Percentiles rank a stretch among this genome's conserved stretches.
phyloP scores from a whole-genome alignment of 2,329 filamentous ascomycete genomes.

The Aureobasidium melanogenum region DNA sequence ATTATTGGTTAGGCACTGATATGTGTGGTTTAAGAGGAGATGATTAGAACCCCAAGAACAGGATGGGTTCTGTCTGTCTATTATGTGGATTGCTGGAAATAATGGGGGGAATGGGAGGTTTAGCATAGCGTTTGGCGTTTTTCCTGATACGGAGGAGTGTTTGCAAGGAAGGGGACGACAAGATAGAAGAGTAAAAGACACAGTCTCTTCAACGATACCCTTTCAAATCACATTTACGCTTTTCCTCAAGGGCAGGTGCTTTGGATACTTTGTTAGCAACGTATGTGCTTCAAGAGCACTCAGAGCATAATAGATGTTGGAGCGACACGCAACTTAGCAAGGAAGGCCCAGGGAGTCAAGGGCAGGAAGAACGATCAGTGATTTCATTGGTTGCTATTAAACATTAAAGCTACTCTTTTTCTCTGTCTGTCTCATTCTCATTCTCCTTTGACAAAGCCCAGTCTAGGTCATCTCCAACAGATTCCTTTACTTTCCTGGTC shows the following conservation, averaged over 20 bases:
- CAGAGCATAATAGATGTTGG: too few relatives aligned
- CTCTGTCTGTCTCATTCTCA: not conserved
- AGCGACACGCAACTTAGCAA: too few relatives aligned
- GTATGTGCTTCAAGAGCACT: too few relatives aligned
- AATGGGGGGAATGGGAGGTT: not conserved
- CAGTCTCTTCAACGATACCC: too few relatives aligned
- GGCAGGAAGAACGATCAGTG: not conserved
- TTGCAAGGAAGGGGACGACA: not conserved
- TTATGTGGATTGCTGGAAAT: not conserved
- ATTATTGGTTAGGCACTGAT: conserved; percentile 49
- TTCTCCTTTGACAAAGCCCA: not conserved
- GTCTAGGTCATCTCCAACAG: too few relatives aligned
- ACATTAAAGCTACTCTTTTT: not conserved
- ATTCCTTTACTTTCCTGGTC: too few relatives aligned
- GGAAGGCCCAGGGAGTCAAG: too few relatives aligned
- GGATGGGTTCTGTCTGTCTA: not conserved
- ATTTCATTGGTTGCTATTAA: not conserved
- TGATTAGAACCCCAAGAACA: conserved; percentile 20
- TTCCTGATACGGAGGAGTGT: not conserved
- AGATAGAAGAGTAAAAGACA: not conserved
- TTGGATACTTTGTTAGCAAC: too few relatives aligned
- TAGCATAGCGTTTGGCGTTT: not conserved
- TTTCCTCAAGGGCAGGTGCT: too few relatives aligned
- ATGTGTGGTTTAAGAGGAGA: conserved; percentile 51
- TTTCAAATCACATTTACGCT: too few relatives aligned